Evolutionary conservation across 768 basidiomycete species (phyloP).

Genomic region (Lenzites betulinus): DNA sequence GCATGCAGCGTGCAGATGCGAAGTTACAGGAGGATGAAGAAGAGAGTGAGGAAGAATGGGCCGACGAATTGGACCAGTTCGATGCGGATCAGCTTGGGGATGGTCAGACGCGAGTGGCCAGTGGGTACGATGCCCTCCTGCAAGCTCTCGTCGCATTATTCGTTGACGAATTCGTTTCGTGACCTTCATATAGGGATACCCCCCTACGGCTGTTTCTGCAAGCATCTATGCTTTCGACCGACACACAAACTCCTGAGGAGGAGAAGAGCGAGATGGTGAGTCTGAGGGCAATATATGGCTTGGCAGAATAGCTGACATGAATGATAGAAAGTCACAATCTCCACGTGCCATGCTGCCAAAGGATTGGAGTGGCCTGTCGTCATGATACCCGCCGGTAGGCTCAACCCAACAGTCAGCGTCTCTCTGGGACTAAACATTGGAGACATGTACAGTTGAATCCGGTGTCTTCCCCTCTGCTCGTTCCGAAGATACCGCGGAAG

Average conservation of each 20-base stretch:
- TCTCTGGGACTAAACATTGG: neutral
- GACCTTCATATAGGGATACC: constrained; percentile 35
- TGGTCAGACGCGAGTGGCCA: neutral
- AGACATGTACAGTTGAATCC: constrained; percentile 53
- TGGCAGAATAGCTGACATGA: neutral
- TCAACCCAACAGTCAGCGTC: neutral
- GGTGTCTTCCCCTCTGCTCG: constrained; percentile 78
- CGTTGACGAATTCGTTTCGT: neutral
- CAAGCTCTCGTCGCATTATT: neutral
- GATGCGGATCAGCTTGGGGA: constrained; percentile 9
- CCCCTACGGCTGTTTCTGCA: constrained; percentile 74
- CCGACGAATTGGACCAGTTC: constrained; percentile 10
- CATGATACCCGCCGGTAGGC: constrained; percentile 67
- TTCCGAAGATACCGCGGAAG: constrained; percentile 77
- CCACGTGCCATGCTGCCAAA: constrained; percentile 89
- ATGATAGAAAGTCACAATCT: constrained; percentile 74
- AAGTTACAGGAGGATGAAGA: constrained; percentile 1
- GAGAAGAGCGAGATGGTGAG: constrained; percentile 48
- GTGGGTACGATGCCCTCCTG: neutral
- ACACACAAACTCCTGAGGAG: constrained; percentile 64
- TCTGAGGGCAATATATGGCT: constrained; percentile 1
- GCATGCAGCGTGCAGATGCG: constrained; percentile 10
- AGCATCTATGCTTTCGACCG: constrained; percentile 81
- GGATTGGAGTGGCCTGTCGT: constrained; percentile 93
- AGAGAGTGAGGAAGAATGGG: constrained; percentile 19